Conservation (phyloP, 2,329 filamentous ascomycete species). For the Reticulascus tulasneorum region DNA sequence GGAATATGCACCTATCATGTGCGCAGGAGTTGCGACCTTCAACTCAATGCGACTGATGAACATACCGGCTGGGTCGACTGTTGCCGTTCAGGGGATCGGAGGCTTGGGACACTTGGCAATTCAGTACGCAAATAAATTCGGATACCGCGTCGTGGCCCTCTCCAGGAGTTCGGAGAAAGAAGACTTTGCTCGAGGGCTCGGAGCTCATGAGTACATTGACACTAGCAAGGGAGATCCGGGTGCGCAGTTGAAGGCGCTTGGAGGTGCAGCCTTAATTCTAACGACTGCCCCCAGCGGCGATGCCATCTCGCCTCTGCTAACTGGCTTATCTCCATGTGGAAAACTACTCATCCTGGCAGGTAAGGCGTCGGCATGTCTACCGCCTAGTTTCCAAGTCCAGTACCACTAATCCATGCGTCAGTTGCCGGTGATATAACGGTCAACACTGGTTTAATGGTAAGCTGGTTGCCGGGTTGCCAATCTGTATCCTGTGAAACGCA, state of each 20-base stretch:
- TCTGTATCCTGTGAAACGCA: too few relatives aligned
- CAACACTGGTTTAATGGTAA: conserved; percentile 37
- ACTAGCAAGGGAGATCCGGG: conserved; percentile 45
- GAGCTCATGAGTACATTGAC: conserved; percentile 19
- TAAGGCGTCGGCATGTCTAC: too few relatives aligned
- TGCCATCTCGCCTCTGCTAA: conserved; percentile 47
- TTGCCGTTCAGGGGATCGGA: conserved; percentile 54
- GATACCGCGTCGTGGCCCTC: conserved; percentile 56
- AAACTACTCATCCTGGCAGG: conserved; percentile 59
- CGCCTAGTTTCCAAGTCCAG: too few relatives aligned
- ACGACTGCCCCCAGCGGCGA: conserved; percentile 58
- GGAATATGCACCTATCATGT: conserved; percentile 45
- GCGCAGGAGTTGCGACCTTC: conserved; percentile 46
- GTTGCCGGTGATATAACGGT: conserved; percentile 38
- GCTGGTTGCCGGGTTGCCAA: too few relatives aligned
- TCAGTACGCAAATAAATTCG: conserved; percentile 61
- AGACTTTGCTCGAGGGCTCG: conserved; percentile 48
- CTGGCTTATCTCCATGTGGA: conserved; percentile 48
- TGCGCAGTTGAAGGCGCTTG: conserved; percentile 47
- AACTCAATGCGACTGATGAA: conserved; percentile 47
- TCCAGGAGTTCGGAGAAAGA: conserved; percentile 61
- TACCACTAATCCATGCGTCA: too few relatives aligned
- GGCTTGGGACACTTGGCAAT: conserved; percentile 64
- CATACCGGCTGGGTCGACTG: conserved; percentile 28
- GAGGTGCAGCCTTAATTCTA: conserved; percentile 58